A percentile compares a stretch with the other conserved stretches of the same genome.
Evolutionary conservation across 805 yeast species (phyloP).

Genomic region (Candida adriatica): DNA sequence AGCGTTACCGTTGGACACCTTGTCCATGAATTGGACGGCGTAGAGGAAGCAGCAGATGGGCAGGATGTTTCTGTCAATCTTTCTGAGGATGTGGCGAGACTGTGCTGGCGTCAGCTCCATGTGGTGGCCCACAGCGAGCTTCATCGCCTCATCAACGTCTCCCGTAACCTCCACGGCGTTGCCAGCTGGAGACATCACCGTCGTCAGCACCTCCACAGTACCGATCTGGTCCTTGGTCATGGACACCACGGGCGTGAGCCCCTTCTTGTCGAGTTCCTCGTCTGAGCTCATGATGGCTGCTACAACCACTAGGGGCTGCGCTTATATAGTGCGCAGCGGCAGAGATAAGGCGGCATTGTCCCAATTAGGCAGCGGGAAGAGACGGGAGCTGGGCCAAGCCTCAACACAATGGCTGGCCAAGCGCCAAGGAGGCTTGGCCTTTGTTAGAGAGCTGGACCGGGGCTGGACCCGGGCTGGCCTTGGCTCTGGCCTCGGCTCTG

Average conservation of each 20-base stretch:
- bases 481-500: too few species aligned
- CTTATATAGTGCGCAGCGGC: too few species aligned
- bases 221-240: constrained; percentile 1
- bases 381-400: too few species aligned
- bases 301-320: too few species aligned
- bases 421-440: too few species aligned
- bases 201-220: neutral
- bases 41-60: constrained; percentile 44
- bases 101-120: constrained; percentile 26
- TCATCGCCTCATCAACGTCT: constrained; percentile 36
- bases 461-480: too few species aligned
- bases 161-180: neutral
- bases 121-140: constrained; percentile 28
- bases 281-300: neutral
- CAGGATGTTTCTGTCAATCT: constrained; percentile 43
- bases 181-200: constrained; percentile 1
- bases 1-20: constrained; percentile 38
- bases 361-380: too few species aligned
- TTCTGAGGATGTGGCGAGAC: constrained; percentile 31
- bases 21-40: constrained; percentile 53
- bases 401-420: too few species aligned
- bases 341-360: too few species aligned
- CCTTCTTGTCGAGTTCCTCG: neutral
- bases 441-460: too few species aligned
- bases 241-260: neutral